Base-by-base conservation (phyloP, 2,329 filamentous ascomycete genomes). In the Diaporthe sp. region DNA sequence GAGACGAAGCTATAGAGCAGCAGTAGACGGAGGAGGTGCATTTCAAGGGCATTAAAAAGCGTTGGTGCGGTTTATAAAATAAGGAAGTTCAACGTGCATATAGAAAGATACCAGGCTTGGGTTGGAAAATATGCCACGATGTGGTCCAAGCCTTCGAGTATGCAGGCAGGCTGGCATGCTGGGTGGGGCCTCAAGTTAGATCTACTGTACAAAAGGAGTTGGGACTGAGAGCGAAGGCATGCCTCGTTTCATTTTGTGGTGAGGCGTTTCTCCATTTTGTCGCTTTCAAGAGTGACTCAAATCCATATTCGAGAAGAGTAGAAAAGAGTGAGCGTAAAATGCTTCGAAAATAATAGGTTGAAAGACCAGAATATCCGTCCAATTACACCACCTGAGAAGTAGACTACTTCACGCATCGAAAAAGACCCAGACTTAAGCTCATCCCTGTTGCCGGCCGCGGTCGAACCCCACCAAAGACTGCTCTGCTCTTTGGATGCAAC, bases 1-100 rank as follows among this genome's bases (percentile, higher is more conserved):
- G 73, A 73, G 53, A 71, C 70, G 25, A 75, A 65, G 28, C 28
- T 65, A 67, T 75, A 75, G 60, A 44, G 31, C 34, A 68, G 46
- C 15, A 17, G 34, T 25, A 25, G 31, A 25, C 4, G n/a, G 49
- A 46, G 17, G 42, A 17, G 34, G 19, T 42, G 51, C 68, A 31
- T 65, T n/a, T 51, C 25, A 25, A 17, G 42, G 28, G 39, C n/a
- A 42, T 22, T 60, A 34, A 44, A 28, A 55, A 57, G 39, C 37
- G 46, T 51, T 12, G 42, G 12, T 46, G 25, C 46, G 70, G n/a
- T 28, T 37, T 37, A 44, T 8, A 55, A n/a, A 53, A 51, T 9
- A 55, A 37, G 46, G 65, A 53, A 58, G 53, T 15, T 65, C 34
- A 73, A 72, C 39, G n/a, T 62, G 60, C 67, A 75, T 53, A 57